phyloP scores from a whole-genome alignment of 148 eudicot species.

The Persicaria maculosa region DNA sequence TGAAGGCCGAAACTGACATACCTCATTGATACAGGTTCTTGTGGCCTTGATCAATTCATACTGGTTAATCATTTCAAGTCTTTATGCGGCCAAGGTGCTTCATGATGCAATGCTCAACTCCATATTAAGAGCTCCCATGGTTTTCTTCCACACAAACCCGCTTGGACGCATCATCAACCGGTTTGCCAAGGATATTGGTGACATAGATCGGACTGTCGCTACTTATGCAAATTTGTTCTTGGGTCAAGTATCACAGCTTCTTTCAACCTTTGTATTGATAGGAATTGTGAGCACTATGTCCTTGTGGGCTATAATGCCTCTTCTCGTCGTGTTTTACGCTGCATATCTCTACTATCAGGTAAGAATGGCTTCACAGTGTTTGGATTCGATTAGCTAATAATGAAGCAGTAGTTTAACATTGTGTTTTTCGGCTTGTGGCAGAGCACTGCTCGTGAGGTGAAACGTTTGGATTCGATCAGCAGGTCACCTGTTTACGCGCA shows the following conservation, averaged over 20 bases:
- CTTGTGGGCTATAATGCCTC: conserved; percentile 95
- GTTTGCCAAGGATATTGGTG: conserved; percentile 91
- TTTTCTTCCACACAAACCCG: conserved; percentile 91
- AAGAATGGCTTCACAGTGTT: background rate
- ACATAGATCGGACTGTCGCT: conserved; percentile 82
- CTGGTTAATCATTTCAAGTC: conserved; percentile 85
- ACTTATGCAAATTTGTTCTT: conserved; percentile 71
- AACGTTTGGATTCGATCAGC: conserved; percentile 73
- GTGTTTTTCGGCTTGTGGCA: conserved; percentile 21
- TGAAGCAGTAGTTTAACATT: background rate
- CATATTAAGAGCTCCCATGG: conserved; percentile 89
- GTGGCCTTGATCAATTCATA: conserved; percentile 67
- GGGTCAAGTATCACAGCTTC: conserved; percentile 70
- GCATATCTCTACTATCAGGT: conserved; percentile 97
- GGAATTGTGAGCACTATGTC: conserved; percentile 97
- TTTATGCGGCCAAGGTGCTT: conserved; percentile 77
- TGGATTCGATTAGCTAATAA: too few relatives aligned
- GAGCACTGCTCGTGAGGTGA: conserved; percentile 96
- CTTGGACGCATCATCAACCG: conserved; percentile 93
- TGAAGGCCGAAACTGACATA: background rate
- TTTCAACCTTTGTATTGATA: conserved; percentile 86
- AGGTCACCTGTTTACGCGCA: conserved; percentile 95
- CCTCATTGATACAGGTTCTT: conserved; percentile 48
- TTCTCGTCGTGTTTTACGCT: conserved; percentile 69
- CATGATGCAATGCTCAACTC: conserved; percentile 93